Percentiles rank a stretch among this genome's conserved stretches.
These are phyloP conservation scores for Rhinocladiella similis DNA, from an alignment of 2,329 filamentous ascomycete species.

Conservation along the genomic window DNA sequence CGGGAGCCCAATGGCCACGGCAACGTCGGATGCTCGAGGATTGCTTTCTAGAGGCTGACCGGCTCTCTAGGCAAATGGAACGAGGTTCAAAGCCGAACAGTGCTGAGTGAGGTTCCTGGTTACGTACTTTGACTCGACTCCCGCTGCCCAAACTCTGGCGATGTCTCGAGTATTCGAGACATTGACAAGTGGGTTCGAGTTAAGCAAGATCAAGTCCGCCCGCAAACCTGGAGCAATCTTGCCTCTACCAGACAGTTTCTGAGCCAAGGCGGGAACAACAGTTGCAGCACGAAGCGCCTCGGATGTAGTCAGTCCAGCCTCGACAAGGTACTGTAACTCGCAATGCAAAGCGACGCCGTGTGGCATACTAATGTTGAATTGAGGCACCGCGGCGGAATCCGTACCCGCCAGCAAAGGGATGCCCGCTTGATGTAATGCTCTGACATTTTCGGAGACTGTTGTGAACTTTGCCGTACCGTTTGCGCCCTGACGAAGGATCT, in stretches of 20 bases:
- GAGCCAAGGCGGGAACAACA: slow-evolving; percentile 16
- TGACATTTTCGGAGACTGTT: slow-evolving; percentile 1
- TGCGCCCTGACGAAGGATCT: neutral
- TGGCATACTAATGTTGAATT: slow-evolving; percentile 4
- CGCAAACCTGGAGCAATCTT: slow-evolving; percentile 8
- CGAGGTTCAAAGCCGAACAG: neutral
- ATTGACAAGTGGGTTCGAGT: neutral
- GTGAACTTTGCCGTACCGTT: neutral
- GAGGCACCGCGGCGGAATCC: slow-evolving; percentile 19
- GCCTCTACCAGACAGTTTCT: slow-evolving; percentile 26
- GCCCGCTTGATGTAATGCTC: slow-evolving; percentile 10
- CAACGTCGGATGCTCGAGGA: no score
- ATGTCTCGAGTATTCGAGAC: neutral
- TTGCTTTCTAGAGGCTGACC: no score
- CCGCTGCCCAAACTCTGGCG: neutral
- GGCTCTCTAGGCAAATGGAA: no score
- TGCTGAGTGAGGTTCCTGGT: neutral
- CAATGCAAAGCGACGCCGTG: slow-evolving; percentile 25
- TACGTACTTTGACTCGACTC: neutral
- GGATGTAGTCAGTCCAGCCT: slow-evolving; percentile 20
- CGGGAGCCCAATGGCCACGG: no score
- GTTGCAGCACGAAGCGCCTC: slow-evolving; percentile 29
- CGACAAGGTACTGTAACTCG: slow-evolving; percentile 24
- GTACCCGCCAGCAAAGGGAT: slow-evolving; percentile 29
- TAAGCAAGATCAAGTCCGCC: neutral